These are phyloP conservation scores for Ambispora gerdemannii DNA, from an alignment of 192 early-diverging fungal genomes.

Conservation along the genomic window DNA sequence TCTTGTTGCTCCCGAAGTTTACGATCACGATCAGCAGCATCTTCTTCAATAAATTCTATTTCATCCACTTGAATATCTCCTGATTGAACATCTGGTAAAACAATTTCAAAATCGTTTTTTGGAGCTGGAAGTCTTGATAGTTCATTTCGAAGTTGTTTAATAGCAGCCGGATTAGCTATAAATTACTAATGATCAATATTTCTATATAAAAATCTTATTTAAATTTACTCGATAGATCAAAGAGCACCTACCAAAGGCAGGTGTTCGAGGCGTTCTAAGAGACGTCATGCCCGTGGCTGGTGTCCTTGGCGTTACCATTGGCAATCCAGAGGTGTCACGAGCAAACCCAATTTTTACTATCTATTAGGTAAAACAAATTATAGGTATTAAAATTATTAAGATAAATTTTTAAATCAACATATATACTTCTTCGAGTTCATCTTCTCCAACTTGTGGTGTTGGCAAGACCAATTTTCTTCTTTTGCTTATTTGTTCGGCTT, in stretches of 20 bases:
- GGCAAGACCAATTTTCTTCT: conserved; percentile 81
- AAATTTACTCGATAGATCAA: too few relatives aligned
- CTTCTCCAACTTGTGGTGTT: conserved; percentile 85
- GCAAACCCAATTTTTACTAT: conserved; percentile 87
- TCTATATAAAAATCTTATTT: not conserved
- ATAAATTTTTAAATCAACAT: conserved; percentile 1
- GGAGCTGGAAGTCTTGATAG: conserved; percentile 78
- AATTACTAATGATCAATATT: conserved; percentile 3
- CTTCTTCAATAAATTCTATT: conserved; percentile 52
- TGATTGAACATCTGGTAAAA: conserved; percentile 66
- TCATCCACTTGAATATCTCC: conserved; percentile 30
- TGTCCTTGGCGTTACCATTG: conserved; percentile 40
- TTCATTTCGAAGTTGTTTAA: conserved; percentile 65
- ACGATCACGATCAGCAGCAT: conserved; percentile 69
- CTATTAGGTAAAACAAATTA: not conserved
- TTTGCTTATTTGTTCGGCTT: conserved; percentile 68
- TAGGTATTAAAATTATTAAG: not conserved
- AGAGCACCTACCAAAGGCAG: conserved; percentile 35
- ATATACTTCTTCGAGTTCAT: conserved; percentile 75
- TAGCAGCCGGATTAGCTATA: conserved; percentile 14
- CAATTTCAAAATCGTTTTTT: conserved; percentile 90
- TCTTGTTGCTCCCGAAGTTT: conserved; percentile 49
- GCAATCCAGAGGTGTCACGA: conserved; percentile 54
- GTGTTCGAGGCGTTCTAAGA: conserved; percentile 24
- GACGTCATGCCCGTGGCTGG: conserved; percentile 35